These are phyloP conservation scores for Moesziomyces sp. DNA, from an alignment of 1,284 basidiomycete genomes.

Conservation along the genomic window DNA sequence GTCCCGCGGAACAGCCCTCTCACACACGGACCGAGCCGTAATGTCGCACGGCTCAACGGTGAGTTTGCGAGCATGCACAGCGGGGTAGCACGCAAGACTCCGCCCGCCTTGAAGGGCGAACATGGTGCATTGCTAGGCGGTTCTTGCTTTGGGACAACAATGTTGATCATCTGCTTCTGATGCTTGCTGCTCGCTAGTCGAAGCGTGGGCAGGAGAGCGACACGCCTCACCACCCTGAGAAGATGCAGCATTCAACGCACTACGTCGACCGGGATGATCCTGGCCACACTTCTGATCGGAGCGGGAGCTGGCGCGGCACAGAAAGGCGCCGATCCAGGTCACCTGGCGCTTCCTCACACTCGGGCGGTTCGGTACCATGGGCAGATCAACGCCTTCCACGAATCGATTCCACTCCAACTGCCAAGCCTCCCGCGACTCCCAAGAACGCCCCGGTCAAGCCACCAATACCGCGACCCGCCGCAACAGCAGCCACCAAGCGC, in stretches of 20 bases:
- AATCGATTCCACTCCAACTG: neutral
- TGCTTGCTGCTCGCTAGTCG: constrained; percentile 5
- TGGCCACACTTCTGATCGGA: neutral
- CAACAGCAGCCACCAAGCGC: constrained; percentile 27
- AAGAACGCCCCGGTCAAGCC: constrained; percentile 2
- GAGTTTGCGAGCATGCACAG: too few relatives aligned
- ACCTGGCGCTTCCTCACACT: neutral
- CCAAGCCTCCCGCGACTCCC: neutral
- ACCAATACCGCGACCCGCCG: neutral
- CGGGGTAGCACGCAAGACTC: too few relatives aligned
- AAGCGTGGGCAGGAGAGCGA: constrained; percentile 5
- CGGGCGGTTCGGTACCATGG: constrained; percentile 4
- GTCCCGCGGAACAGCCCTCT: too few relatives aligned
- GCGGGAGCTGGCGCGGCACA: neutral
- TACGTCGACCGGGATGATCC: constrained; percentile 34
- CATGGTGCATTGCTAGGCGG: too few relatives aligned
- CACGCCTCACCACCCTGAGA: constrained; percentile 6
- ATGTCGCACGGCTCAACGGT: too few relatives aligned
- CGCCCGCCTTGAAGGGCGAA: too few relatives aligned
- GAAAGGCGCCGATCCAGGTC: constrained; percentile 21
- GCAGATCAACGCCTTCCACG: constrained; percentile 13
- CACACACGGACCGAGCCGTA: too few relatives aligned
- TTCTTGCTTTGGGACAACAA: neutral
- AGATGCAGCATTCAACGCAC: neutral
- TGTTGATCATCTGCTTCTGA: constrained; percentile 22